Conservation (phyloP, 1,284 basidiomycete species). For the Leccinum variabile region DNA sequence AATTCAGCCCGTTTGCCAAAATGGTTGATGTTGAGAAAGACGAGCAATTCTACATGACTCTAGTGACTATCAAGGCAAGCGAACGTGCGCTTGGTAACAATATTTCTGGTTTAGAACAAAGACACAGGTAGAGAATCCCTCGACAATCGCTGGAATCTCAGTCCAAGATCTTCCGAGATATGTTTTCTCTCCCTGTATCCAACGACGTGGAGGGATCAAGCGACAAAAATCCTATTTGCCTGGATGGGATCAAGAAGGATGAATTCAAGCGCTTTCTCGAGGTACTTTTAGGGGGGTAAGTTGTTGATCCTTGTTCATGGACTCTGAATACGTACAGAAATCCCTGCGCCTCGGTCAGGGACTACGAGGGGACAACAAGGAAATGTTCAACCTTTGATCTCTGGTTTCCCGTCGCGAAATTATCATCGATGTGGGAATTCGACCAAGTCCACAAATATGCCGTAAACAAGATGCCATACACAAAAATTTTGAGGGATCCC, state of each 20-base stretch:
- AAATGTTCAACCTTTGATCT: conserved; percentile 10
- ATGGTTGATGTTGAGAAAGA: conserved; percentile 12
- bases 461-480: conserved; percentile 18
- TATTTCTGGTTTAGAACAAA: neutral
- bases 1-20: neutral
- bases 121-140: conserved; percentile 28
- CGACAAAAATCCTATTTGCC: conserved; percentile 18
- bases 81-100: too few species aligned
- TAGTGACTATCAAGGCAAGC: conserved; percentile 20
- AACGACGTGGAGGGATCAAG: conserved; percentile 18
- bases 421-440: conserved; percentile 28
- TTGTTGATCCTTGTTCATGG: neutral
- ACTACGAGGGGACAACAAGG: neutral
- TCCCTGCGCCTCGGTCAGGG: neutral
- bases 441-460: conserved; percentile 13
- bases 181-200: conserved; percentile 25
- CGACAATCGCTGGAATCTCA: conserved; percentile 16
- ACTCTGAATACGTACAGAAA: neutral
- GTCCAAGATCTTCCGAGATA: conserved; percentile 26
- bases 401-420: conserved; percentile 26
- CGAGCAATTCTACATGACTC: conserved; percentile 19
- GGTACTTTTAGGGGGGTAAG: conserved; percentile 22
- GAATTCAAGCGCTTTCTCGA: conserved; percentile 28
- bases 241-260: conserved; percentile 18
- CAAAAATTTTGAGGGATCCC: neutral